Base-by-base conservation (phyloP, 208 protist species). In the Crithidia mellificae region DNA sequence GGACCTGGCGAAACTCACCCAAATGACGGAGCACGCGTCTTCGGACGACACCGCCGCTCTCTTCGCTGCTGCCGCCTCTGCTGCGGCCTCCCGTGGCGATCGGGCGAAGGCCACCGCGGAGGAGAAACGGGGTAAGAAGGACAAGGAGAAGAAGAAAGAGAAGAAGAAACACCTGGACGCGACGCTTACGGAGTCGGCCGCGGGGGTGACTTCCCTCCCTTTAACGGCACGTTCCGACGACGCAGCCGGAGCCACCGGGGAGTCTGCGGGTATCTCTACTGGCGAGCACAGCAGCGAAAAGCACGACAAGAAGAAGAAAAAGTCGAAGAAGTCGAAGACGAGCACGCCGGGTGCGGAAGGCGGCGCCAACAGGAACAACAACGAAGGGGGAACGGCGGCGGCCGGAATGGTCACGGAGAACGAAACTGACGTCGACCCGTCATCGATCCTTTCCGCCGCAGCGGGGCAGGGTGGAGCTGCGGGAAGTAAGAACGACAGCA, bases 271-370 rank as follows among this genome's bases (percentile, higher is more conserved):
- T n/a, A n/a, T n/a, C n/a, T n/a, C n/a, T n/a, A n/a, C n/a, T n/a
- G n/a, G n/a, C n/a, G n/a, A 47, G 41, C 41, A 47, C 34, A 22
- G 20, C 20, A 14, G 46, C 8, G 46, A 17, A 6, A 51, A 51
- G 20, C 46, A 51, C 46, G 46, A 2, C 46, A 24, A 58, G 34
- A 58, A 43, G 20, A 58, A 58, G 30, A 54, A 54, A n/a, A n/a
- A n/a, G n/a, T n/a, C n/a, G 27, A 34, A 54, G 19, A 19, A 15
- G 32, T 41, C 32, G 11, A 57, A 41, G 19, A 15, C 52, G 30
- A 41, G 52, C 30, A 41, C 53, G 20, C 34, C 30, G 2, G 14
- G n/a, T 27, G 53, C 32, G 29, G 32, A 12, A 5, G 53, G 34
- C 30, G 30, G 41, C 17, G 41, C 8, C 15, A 15, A n/a, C 15